Evolutionary conservation across 106 monocot species (phyloP), one percentile per base, ranked within the genome.

Genomic region (Acanthochlamys bracteata): DNA sequence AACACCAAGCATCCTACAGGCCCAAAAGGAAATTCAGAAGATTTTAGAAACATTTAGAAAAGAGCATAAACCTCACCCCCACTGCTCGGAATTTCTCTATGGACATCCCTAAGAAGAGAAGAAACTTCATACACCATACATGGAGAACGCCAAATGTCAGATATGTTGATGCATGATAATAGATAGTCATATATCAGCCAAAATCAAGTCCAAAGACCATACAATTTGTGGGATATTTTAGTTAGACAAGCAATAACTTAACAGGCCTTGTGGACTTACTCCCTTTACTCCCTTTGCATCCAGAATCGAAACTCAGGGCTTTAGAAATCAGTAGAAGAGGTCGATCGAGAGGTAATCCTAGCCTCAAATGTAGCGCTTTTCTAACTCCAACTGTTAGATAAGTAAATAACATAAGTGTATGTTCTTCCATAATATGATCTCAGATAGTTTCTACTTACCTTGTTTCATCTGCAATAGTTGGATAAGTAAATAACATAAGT

Each of bases 271-370:
- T 41, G 24, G 57, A 59, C 33, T 71, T 80, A 20, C 63, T 69
- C 17, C 42, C 67, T 59, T 13, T 55, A 11, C 17, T 60, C 27
- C 16, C 64, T 8, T 71, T 65, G 1, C 23, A 54, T 21, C 56
- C 69, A 10, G 49, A 49, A 4, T 49, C 49, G 81, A 86, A 92
- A 73, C 17, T 57, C 65, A 96, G 53, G 13, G 98, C 73, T 83
- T 83, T 98, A 46, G 92, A 73, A 59, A 79, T 81, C 8, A 82
- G 88, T 25, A 98, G 72, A 67, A 98, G 75, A 77, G 91, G 91
- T 26, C 98, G 85, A 71, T 98, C 92, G 60, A 98, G 66, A 0
- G 91, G 92, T 60, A 98, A 80, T 39, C 82, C 81, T 27, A 98
- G 64, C 65, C 88, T 78, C 56, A 76, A 79, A 61, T 98, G 98